A percentile compares a stretch with the other conserved stretches of the same genome.
phyloP scores from a whole-genome alignment of 2,329 filamentous ascomycete species.

The Colletotrichum coccodes region DNA sequence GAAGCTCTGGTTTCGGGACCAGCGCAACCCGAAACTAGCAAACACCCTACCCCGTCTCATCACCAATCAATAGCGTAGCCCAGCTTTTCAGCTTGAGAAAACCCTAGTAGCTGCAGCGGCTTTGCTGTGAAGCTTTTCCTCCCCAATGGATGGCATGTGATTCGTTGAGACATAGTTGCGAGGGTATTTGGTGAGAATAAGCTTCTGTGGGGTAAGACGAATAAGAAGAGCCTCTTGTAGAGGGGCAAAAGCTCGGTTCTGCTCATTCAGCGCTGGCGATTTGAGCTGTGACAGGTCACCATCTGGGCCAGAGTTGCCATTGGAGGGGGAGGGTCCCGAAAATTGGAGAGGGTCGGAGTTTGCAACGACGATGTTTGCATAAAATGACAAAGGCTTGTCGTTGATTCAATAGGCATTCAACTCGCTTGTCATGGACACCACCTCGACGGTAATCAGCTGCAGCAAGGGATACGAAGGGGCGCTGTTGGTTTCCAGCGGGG shows the following conservation, averaged over 20 bases:
- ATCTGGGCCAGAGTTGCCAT: not conserved
- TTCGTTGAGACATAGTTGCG: not conserved
- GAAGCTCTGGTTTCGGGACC: conserved; percentile 28
- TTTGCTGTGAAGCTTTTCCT: not conserved
- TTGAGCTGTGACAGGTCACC: not conserved
- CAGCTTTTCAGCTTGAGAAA: not conserved
- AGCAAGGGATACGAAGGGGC: not conserved
- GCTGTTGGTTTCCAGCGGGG: conserved; percentile 2
- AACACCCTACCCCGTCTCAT: conserved; percentile 12
- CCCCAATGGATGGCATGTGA: conserved; percentile 1
- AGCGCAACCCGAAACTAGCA: conserved; percentile 28
- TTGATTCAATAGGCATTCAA: not conserved
- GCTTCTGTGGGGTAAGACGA: not conserved
- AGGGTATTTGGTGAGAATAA: not conserved
- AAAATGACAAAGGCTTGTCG: not conserved
- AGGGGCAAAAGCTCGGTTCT: not conserved
- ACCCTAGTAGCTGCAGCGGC: not conserved
- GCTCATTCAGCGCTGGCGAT: not conserved
- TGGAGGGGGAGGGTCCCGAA: not conserved
- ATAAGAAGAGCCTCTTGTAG: not conserved
- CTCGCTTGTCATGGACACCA: not conserved
- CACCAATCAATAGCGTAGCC: not conserved
- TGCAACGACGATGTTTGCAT: no score
- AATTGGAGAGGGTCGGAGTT: no score
- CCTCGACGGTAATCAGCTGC: not conserved